Base-by-base conservation (phyloP, 331 rosid genomes). In the Malus hybrid region DNA sequence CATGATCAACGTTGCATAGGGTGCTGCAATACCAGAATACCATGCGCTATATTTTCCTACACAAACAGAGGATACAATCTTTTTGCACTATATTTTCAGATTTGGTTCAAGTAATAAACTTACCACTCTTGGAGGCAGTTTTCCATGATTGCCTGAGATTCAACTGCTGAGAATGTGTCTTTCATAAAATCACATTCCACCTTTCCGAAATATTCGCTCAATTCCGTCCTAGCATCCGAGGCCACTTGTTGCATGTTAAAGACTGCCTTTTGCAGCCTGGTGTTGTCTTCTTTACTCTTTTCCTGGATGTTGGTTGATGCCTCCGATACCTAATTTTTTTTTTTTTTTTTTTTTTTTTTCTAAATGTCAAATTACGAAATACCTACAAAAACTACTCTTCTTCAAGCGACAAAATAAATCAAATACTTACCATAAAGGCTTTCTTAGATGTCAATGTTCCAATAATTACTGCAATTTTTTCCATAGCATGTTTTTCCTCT, bases 401-500 rank as follows among this genome's bases (percentile, higher is more conserved):
- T n/a, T 58, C 36, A 72, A 63, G 50, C 15, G 58, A 64, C 10
- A 67, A 46, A 55, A 32, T 1, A 64, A 32, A 52, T 16, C 10
- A 52, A 63, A 34, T 19, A 74, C 84, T 32, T 74, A 89, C 97
- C 89, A 84, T 82, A 61, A 81, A 77, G 68, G 81, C 78, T 80
- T 86, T 94, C 81, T 86, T 94, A 28, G 97, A 84, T 53, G 95
- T 87, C 74, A 90, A 75, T 73, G 79, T 63, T 73, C 81, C 86
- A 82, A 94, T 78, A 50, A 94, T 86, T 62, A 81, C 78, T 50
- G 90, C 83, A 66, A 94, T 90, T 77, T 90, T 81, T 71, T 79
- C 88, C 30, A 94, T 30, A 61, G 96, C 95, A 56, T 81, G 86
- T 70, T 66, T 86, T 80, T 94, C 96, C 71, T 94, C 97, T 75